Conservation (phyloP, 495 filamentous ascomycete genomes). For the Mytilinidion resinicola region DNA sequence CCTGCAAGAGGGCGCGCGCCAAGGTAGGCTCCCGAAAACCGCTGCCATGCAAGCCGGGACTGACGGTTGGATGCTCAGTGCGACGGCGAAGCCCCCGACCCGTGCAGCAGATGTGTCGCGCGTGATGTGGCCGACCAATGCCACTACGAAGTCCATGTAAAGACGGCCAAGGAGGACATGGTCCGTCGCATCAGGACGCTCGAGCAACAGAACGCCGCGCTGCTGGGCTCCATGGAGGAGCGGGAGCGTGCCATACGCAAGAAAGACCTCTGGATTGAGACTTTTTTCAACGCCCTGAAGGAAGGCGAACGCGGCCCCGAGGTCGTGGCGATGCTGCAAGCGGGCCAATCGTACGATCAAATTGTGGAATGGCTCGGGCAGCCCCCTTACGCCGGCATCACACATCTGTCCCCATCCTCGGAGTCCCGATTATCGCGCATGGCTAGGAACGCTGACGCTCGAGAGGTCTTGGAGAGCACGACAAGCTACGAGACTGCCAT, state of each 20-base stretch:
- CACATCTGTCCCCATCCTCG: constrained; percentile 15
- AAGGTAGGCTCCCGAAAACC: constrained; percentile 20
- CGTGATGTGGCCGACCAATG: constrained; percentile 11
- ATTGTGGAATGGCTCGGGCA: constrained; percentile 37
- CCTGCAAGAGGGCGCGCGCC: constrained; percentile 31
- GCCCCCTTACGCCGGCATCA: constrained; percentile 24
- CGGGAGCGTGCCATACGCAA: too few species aligned
- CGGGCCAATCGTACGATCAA: constrained; percentile 27
- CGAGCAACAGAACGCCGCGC: constrained; percentile 25
- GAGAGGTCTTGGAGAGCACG: too few species aligned
- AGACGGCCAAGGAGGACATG: constrained; percentile 21
- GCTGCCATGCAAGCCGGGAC: neutral
- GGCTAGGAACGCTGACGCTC: neutral
- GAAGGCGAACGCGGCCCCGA: constrained; percentile 35
- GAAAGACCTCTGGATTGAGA: constrained; percentile 31
- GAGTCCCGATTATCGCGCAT: constrained; percentile 18
- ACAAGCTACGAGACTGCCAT: neutral
- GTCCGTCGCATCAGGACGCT: constrained; percentile 17
- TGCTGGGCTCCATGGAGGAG: constrained; percentile 28
- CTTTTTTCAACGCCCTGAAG: constrained; percentile 34
- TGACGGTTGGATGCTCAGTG: constrained; percentile 3
- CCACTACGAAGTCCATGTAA: constrained; percentile 23
- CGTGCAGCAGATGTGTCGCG: constrained; percentile 11
- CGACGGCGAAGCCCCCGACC: constrained; percentile 16
- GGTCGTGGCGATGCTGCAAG: constrained; percentile 29